Percentiles rank a stretch among this genome's conserved stretches.
These are phyloP conservation scores for Psilocybe tampanensis DNA, from an alignment of 768 basidiomycete genomes.

Conservation along the genomic window DNA sequence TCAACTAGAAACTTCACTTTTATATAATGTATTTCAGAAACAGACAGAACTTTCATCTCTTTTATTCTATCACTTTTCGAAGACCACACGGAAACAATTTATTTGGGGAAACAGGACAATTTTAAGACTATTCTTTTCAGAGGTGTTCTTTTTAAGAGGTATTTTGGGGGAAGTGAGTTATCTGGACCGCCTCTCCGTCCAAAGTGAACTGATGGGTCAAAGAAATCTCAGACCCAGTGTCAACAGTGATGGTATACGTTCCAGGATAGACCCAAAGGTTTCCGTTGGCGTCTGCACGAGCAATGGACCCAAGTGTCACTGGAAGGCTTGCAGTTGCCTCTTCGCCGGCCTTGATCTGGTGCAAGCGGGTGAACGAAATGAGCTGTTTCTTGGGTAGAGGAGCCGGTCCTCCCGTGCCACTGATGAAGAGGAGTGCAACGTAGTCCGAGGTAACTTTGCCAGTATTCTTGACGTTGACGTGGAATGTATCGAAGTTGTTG, in stretches of 20 bases:
- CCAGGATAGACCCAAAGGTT: constrained; percentile 48
- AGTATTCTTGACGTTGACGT: constrained; percentile 49
- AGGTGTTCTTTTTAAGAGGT: no score
- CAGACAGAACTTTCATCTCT: no score
- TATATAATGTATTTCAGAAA: no score
- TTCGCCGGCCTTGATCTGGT: constrained; percentile 27
- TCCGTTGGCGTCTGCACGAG: constrained; percentile 48
- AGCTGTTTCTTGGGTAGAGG: constrained; percentile 57
- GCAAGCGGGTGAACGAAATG: constrained; percentile 46
- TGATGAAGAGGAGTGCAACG: constrained; percentile 54
- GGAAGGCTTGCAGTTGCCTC: constrained; percentile 33
- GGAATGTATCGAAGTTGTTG: constrained; percentile 49
- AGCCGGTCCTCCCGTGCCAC: constrained; percentile 47
- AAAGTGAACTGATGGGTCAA: constrained; percentile 45
- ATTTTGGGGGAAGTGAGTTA: constrained; percentile 43
- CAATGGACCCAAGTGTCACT: constrained; percentile 50
- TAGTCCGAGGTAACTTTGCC: constrained; percentile 55
- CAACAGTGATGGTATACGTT: constrained; percentile 43
- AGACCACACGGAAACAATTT: background rate
- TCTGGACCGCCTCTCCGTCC: constrained; percentile 40
- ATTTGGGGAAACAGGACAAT: background rate
- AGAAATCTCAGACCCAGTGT: constrained; percentile 35
- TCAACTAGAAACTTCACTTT: no score
- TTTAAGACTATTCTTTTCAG: no score
- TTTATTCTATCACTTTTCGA: background rate